Evolutionary conservation across 1,284 basidiomycete species (phyloP).

Genomic region (Cryptococcus floricola): DNA sequence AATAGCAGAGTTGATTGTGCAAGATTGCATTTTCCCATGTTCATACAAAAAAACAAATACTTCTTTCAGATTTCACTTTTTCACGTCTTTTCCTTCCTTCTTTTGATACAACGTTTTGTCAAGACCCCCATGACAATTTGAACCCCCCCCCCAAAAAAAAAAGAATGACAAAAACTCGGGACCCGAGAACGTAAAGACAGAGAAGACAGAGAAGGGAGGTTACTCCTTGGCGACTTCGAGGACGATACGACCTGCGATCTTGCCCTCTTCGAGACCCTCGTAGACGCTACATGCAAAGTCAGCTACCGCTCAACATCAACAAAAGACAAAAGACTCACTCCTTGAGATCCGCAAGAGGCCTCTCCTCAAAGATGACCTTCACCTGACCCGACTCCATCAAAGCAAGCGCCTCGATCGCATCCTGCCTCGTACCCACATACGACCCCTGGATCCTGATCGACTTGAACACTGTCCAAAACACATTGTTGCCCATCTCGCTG

Average conservation of each 20-base stretch:
- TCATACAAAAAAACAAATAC: no score
- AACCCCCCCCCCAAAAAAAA: no score
- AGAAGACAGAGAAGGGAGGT: neutral
- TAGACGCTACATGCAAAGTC: conserved; percentile 9
- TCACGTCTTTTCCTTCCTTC: no score
- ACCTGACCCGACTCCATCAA: conserved; percentile 66
- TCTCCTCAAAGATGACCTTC: conserved; percentile 54
- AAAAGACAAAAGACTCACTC: conserved; percentile 7
- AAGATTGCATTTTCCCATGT: no score
- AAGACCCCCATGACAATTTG: no score
- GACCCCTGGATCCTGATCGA: conserved; percentile 66
- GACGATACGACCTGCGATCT: conserved; percentile 20
- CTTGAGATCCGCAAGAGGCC: conserved; percentile 7
- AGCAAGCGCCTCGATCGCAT: conserved; percentile 65
- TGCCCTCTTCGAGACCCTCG: conserved; percentile 19
- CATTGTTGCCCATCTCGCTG: conserved; percentile 56
- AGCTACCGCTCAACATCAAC: neutral
- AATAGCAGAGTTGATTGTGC: no score
- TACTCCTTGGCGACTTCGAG: conserved; percentile 17
- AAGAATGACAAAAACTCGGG: no score
- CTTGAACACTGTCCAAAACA: conserved; percentile 71
- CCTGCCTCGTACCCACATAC: conserved; percentile 70
- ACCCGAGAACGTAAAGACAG: no score
- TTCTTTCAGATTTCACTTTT: no score
- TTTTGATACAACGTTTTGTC: no score